A percentile compares a stretch with the other conserved stretches of the same genome.
Conservation (phyloP, 1,284 basidiomycete species). For the Thecaphora thlaspeos region DNA sequence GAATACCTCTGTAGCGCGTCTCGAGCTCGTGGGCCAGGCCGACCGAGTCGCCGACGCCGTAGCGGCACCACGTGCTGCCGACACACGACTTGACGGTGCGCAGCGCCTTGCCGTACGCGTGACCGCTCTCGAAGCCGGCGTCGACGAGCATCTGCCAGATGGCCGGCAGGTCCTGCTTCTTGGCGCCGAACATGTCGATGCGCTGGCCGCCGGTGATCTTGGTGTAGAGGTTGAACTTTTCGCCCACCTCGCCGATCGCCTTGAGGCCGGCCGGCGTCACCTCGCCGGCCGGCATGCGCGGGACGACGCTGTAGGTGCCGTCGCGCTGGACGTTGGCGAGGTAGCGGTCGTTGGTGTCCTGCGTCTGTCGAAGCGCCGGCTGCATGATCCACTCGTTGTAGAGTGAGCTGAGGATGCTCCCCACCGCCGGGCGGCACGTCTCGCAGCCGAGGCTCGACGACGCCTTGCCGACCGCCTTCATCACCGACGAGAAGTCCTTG, state of each 20-base stretch:
- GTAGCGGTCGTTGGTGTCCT: constrained; percentile 70
- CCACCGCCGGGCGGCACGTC: constrained; percentile 71
- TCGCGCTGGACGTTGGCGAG: constrained; percentile 76
- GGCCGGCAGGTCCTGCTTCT: constrained; percentile 71
- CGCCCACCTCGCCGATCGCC: constrained; percentile 69
- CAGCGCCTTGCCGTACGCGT: constrained; percentile 69
- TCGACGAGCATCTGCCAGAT: constrained; percentile 72
- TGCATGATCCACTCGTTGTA: constrained; percentile 71
- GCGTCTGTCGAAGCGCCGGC: constrained; percentile 68
- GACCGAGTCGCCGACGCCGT: constrained; percentile 73
- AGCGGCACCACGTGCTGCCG: constrained; percentile 70
- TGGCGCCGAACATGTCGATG: constrained; percentile 73
- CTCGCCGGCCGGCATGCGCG: constrained; percentile 70
- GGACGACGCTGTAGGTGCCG: constrained; percentile 73
- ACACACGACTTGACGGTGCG: constrained; percentile 68
- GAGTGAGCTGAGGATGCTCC: constrained; percentile 69
- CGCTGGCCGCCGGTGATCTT: constrained; percentile 63
- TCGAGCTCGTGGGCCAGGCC: constrained; percentile 73
- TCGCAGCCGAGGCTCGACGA: constrained; percentile 69
- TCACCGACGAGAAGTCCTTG: constrained; percentile 65
- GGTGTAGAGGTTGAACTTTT: constrained; percentile 69
- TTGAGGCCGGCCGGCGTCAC: constrained; percentile 71
- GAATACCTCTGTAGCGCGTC: constrained; percentile 71
- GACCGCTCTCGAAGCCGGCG: constrained; percentile 74
- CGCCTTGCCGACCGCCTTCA: constrained; percentile 64